phyloP scores from a whole-genome alignment of 1,139 yeast species.

The Spathaspora sp. region DNA sequence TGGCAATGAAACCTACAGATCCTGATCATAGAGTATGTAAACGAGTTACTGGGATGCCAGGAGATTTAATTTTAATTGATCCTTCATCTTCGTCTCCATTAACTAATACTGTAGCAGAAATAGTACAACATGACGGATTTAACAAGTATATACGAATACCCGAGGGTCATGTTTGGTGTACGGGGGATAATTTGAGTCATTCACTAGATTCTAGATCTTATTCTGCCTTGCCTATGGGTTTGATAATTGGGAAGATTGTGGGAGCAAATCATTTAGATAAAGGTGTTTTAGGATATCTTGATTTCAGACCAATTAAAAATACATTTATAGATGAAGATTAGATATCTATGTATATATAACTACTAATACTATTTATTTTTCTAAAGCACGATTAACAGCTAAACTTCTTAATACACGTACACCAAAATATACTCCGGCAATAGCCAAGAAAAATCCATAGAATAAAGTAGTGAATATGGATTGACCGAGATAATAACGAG shows the following conservation, averaged over 20 bases:
- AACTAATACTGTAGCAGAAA: constrained; percentile 37
- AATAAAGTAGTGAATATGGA: constrained; percentile 71
- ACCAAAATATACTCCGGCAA: constrained; percentile 66
- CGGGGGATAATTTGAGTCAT: constrained; percentile 88
- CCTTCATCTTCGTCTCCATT: constrained; percentile 65
- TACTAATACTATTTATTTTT: constrained; percentile 19
- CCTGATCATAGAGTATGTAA: constrained; percentile 87
- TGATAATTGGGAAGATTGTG: constrained; percentile 84
- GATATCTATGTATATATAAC: too few relatives aligned
- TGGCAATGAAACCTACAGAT: constrained; percentile 87
- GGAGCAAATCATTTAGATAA: constrained; percentile 54
- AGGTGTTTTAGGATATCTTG: constrained; percentile 45
- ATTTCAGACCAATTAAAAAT: constrained; percentile 55
- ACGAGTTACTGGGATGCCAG: constrained; percentile 94
- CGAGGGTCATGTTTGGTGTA: constrained; percentile 94
- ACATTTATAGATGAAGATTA: constrained; percentile 25
- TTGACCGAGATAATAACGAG: constrained; percentile 66
- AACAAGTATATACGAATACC: constrained; percentile 69
- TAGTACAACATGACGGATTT: constrained; percentile 42
- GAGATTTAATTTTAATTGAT: constrained; percentile 78
- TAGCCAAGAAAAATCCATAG: constrained; percentile 49
- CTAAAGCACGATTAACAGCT: constrained; percentile 33
- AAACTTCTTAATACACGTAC: constrained; percentile 52
- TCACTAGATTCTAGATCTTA: constrained; percentile 91
- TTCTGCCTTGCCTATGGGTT: constrained; percentile 83